Conservation (phyloP, 768 basidiomycete species). For the Coprinopsis sp. region DNA sequence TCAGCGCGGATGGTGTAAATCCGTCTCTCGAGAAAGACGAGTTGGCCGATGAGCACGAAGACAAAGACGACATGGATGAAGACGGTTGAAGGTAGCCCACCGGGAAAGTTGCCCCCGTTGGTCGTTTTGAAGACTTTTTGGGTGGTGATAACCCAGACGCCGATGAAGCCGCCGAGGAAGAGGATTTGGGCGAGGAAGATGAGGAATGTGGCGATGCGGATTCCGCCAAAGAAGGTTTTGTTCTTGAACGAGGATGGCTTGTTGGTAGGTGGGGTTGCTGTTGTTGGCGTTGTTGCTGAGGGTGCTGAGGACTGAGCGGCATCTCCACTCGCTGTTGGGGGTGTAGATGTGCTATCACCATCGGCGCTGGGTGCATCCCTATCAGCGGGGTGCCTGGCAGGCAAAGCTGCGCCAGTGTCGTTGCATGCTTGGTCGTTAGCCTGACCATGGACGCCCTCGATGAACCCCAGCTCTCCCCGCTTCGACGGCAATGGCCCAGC, state of each 20-base stretch:
- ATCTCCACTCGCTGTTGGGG: slow-evolving; percentile 17
- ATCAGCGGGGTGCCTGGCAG: slow-evolving; percentile 52
- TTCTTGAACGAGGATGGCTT: slow-evolving; percentile 31
- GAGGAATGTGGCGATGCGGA: slow-evolving; percentile 42
- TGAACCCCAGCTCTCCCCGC: slow-evolving; percentile 62
- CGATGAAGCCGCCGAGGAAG: slow-evolving; percentile 43
- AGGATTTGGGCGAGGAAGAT: slow-evolving; percentile 36
- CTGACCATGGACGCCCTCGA: slow-evolving; percentile 35
- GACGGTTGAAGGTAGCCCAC: slow-evolving; percentile 33
- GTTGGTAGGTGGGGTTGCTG: slow-evolving; percentile 2
- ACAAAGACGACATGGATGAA: slow-evolving; percentile 64
- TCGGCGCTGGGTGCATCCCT: slow-evolving; percentile 10
- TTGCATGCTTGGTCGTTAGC: slow-evolving; percentile 36
- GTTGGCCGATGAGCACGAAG: slow-evolving; percentile 44
- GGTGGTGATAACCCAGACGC: slow-evolving; percentile 49
- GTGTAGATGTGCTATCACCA: too few relatives aligned
- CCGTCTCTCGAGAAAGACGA: slow-evolving; percentile 61
- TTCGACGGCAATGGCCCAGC: slow-evolving; percentile 62
- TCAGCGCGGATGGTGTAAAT: slow-evolving; percentile 65
- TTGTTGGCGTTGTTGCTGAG: slow-evolving; percentile 5
- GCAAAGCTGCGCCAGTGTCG: slow-evolving; percentile 27
- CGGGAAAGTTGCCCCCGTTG: slow-evolving; percentile 13
- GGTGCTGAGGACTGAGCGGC: not conserved
- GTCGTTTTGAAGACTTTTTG: slow-evolving; percentile 14
- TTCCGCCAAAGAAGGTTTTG: slow-evolving; percentile 38